phyloP scores from a whole-genome alignment of 768 basidiomycete species.

The Daedalea quercina region DNA sequence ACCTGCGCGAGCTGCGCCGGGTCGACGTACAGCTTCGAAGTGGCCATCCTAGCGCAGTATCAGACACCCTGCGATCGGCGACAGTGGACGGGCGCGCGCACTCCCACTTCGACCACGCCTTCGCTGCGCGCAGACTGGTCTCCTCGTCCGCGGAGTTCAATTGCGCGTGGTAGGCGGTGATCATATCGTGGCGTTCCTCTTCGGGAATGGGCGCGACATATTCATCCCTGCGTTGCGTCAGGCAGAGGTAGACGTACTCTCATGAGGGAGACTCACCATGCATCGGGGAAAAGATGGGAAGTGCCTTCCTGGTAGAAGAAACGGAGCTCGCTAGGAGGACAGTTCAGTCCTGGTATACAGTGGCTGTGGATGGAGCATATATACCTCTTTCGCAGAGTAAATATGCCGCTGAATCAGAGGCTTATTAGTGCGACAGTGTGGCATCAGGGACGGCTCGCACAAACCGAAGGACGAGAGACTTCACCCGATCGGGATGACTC shows the following conservation, averaged over 20 bases:
- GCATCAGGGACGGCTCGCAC: conserved; percentile 3
- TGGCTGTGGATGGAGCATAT: not conserved
- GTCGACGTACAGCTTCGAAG: conserved; percentile 68
- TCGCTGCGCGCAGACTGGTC: conserved; percentile 61
- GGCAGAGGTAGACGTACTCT: not conserved
- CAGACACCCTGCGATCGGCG: not conserved
- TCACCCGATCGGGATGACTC: conserved; percentile 78
- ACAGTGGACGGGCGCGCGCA: conserved; percentile 31
- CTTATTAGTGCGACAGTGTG: not conserved
- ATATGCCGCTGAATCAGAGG: conserved; percentile 60
- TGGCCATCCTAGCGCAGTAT: conserved; percentile 60
- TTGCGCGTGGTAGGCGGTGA: conserved; percentile 77
- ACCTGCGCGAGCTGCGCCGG: conserved; percentile 61
- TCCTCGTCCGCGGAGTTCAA: conserved; percentile 68
- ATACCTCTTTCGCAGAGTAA: conserved; percentile 75
- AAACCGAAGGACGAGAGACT: conserved; percentile 70
- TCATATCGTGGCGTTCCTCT: conserved; percentile 69
- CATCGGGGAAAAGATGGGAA: conserved; percentile 79
- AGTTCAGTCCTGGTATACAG: not conserved
- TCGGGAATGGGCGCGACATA: conserved; percentile 79
- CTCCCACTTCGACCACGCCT: conserved; percentile 91
- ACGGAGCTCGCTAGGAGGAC: conserved; percentile 52
- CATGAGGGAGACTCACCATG: conserved; percentile 49
- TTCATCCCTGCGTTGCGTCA: conserved; percentile 55
- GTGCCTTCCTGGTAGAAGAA: conserved; percentile 93